Conservation (phyloP, 768 basidiomycete genomes). For the Russula lepida region DNA sequence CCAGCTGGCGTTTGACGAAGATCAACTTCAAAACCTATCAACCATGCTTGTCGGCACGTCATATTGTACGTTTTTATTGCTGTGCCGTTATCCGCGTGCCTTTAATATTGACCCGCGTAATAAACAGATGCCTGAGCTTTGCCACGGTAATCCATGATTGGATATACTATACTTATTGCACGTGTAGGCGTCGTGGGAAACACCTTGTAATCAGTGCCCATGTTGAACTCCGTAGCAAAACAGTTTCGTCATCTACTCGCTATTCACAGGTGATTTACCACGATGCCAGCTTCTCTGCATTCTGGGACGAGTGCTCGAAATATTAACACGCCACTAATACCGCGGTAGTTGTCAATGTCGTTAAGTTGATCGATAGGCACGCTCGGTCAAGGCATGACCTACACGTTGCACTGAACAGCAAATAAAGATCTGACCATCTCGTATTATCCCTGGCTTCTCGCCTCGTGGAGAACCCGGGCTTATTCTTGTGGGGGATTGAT, state of each 20-base stretch:
- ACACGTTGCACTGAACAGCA: conserved; percentile 11
- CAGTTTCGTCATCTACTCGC: neutral
- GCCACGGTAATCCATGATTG: neutral
- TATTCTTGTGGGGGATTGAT: neutral
- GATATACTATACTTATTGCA: neutral
- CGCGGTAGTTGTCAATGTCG: conserved; percentile 1
- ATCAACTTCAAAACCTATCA: conserved; percentile 79
- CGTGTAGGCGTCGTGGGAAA: neutral
- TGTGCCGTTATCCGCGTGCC: conserved; percentile 17
- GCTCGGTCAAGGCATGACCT: neutral
- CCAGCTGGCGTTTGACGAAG: conserved; percentile 79
- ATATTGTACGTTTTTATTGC: conserved; percentile 50
- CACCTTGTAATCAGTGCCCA: neutral
- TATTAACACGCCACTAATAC: conserved; percentile 1
- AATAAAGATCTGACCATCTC: neutral
- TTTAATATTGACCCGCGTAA: conserved; percentile 9
- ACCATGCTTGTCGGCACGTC: conserved; percentile 87
- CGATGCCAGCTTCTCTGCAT: neutral
- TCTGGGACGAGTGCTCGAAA: neutral
- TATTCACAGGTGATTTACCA: neutral
- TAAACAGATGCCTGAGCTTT: conserved; percentile 23
- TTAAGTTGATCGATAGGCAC: conserved; percentile 15
- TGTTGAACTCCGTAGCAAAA: neutral
- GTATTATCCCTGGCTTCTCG: neutral
- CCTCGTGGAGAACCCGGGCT: neutral